Evolutionary conservation across 2,329 filamentous ascomycete species (phyloP).

Genomic region (Ophiostoma quercus): DNA sequence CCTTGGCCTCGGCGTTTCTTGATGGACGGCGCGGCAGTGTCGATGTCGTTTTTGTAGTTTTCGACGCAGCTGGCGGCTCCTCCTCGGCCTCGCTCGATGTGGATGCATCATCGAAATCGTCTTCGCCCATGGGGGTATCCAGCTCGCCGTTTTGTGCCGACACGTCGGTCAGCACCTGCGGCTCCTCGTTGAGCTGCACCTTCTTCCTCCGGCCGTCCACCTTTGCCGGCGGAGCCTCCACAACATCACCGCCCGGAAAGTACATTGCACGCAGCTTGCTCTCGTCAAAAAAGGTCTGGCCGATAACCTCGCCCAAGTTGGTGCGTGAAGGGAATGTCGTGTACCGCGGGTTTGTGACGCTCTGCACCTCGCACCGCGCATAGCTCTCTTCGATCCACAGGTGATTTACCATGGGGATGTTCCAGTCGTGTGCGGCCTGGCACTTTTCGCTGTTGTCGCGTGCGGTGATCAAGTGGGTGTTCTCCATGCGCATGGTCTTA

Average conservation of each 20-base stretch:
- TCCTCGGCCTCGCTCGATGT: constrained; percentile 24
- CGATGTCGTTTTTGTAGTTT: constrained; percentile 13
- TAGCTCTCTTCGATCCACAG: constrained; percentile 98
- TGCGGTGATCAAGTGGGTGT: constrained; percentile 92
- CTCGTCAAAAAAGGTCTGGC: constrained; percentile 75
- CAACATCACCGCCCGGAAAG: constrained; percentile 51
- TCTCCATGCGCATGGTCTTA: constrained; percentile 90
- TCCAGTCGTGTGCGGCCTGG: constrained; percentile 87
- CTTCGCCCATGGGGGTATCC: constrained; percentile 6
- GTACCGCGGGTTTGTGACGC: constrained; percentile 68
- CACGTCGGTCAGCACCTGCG: constrained; percentile 20
- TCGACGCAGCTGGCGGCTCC: background rate
- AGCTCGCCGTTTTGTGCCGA: constrained; percentile 16
- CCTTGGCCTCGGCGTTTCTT: constrained; percentile 26
- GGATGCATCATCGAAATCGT: constrained; percentile 23
- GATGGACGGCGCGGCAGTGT: constrained; percentile 17
- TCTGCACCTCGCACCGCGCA: constrained; percentile 73
- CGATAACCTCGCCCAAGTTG: constrained; percentile 88
- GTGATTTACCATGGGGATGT: constrained; percentile 84
- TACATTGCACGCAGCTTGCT: constrained; percentile 58
- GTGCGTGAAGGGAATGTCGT: constrained; percentile 82
- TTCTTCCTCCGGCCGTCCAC: constrained; percentile 4
- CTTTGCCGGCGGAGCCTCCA: no score
- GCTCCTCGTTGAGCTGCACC: constrained; percentile 12
- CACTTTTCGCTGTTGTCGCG: constrained; percentile 89